Conservation (phyloP, 106 monocot species). For the Chionographis japonica region DNA sequence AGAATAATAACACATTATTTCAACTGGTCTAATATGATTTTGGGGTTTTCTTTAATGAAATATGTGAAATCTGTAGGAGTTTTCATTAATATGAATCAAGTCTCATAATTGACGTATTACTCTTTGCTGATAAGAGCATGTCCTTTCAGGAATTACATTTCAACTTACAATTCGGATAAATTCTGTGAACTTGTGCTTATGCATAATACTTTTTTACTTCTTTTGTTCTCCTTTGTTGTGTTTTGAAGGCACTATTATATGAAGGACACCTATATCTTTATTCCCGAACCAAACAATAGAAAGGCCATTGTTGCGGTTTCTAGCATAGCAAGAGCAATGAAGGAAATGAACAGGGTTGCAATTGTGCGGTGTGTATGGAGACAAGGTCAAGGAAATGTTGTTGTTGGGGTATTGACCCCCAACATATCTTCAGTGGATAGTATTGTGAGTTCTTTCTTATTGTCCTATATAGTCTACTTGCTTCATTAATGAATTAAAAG, state of each 20-base stretch:
- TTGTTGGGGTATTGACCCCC: constrained; percentile 78
- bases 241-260: constrained; percentile 84
- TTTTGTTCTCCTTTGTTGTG: constrained; percentile 9
- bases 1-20: no score
- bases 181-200: not conserved
- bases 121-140: no score
- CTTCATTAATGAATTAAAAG: not conserved
- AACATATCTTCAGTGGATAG: constrained; percentile 67
- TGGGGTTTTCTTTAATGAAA: no score
- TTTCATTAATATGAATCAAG: no score
- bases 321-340: constrained; percentile 86
- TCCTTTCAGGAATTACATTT: no score
- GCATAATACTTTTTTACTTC: not conserved
- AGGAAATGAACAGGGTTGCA: constrained; percentile 84
- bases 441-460: constrained; percentile 40
- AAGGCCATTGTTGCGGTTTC: constrained; percentile 80
- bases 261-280: constrained; percentile 80
- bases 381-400: constrained; percentile 77
- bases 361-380: constrained; percentile 96
- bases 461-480: not conserved
- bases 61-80: no score
- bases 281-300: constrained; percentile 82
- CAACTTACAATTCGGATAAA: no score
- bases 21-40: no score
- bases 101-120: no score